Conservation (phyloP, 306 rosid species). For the Amphicarpaea edgeworthii region DNA sequence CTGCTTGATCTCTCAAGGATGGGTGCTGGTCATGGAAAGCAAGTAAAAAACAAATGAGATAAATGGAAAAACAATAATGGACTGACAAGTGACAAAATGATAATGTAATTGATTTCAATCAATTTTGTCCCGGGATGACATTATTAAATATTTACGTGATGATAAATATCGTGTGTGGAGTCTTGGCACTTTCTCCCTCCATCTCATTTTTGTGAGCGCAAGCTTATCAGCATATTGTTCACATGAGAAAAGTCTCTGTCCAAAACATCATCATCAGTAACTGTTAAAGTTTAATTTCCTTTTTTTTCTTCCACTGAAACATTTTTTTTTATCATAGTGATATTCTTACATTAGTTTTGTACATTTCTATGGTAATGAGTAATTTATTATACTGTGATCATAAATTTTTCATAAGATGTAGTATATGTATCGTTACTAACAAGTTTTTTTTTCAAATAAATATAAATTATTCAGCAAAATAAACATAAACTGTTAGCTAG, state of each 20-base stretch:
- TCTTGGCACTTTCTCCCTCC: constrained; percentile 68
- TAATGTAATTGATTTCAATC: constrained; percentile 5
- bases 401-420: not conserved
- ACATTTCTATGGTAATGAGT: not conserved
- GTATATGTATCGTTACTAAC: not conserved
- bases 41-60: constrained; percentile 20
- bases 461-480: not conserved
- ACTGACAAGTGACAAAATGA: constrained; percentile 4
- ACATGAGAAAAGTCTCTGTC: constrained; percentile 70
- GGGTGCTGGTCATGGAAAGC: constrained; percentile 48
- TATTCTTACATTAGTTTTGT: not conserved
- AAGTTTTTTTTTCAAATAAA: constrained; percentile 1
- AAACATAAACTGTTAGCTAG: not conserved
- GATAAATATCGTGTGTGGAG: constrained; percentile 63
- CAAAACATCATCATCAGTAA: constrained; percentile 36
- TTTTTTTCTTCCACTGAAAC: not conserved
- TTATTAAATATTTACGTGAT: constrained; percentile 53
- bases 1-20: constrained; percentile 41
- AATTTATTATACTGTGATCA: not conserved
- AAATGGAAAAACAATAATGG: not conserved
- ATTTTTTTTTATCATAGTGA: constrained; percentile 4
- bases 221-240: constrained; percentile 72
- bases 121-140: constrained; percentile 24
- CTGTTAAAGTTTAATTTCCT: not conserved
- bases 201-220: constrained; percentile 60